phyloP scores from a whole-genome alignment of 2,329 filamentous ascomycete species.

The Fusarium staphyleae region DNA sequence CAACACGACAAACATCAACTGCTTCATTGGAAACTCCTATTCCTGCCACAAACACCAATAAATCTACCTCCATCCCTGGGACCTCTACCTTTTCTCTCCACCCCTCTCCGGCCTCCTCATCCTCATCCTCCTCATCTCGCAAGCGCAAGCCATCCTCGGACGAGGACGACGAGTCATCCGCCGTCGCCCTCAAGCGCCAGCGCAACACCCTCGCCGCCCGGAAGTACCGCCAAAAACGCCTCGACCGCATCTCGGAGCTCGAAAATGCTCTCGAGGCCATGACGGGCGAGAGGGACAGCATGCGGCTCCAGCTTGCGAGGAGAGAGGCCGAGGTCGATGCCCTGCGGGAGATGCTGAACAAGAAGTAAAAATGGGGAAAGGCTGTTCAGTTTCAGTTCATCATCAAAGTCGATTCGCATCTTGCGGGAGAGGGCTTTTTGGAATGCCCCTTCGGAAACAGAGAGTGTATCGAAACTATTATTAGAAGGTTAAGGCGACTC shows the following conservation, averaged over 20 bases:
- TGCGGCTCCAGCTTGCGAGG: slow-evolving; percentile 67
- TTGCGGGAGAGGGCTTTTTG: not conserved
- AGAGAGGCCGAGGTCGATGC: slow-evolving; percentile 71
- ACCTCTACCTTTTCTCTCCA: slow-evolving; percentile 36
- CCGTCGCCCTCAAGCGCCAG: slow-evolving; percentile 61
- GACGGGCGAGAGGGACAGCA: slow-evolving; percentile 67
- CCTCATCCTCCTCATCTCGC: slow-evolving; percentile 25
- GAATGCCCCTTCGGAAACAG: not conserved
- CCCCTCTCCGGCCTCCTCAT: slow-evolving; percentile 20
- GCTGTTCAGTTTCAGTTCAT: not conserved
- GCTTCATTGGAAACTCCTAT: not conserved
- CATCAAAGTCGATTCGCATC: not conserved
- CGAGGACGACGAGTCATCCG: slow-evolving; percentile 38
- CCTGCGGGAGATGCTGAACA: slow-evolving; percentile 59
- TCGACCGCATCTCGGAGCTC: slow-evolving; percentile 69
- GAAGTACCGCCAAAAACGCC: slow-evolving; percentile 73
- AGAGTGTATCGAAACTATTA: not conserved
- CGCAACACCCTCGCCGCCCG: slow-evolving; percentile 75
- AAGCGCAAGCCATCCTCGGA: slow-evolving; percentile 36
- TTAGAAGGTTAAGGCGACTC: slow-evolving; percentile 1
- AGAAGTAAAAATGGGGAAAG: slow-evolving; percentile 30
- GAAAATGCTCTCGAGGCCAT: slow-evolving; percentile 66
- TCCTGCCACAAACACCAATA: slow-evolving; percentile 20
- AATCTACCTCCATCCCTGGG: slow-evolving; percentile 34
- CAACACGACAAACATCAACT: slow-evolving; percentile 6